Evolutionary conservation across 305 asterid genomes (phyloP), one percentile per base, ranked within the genome.

Genomic region (Plantago lanceolata): DNA sequence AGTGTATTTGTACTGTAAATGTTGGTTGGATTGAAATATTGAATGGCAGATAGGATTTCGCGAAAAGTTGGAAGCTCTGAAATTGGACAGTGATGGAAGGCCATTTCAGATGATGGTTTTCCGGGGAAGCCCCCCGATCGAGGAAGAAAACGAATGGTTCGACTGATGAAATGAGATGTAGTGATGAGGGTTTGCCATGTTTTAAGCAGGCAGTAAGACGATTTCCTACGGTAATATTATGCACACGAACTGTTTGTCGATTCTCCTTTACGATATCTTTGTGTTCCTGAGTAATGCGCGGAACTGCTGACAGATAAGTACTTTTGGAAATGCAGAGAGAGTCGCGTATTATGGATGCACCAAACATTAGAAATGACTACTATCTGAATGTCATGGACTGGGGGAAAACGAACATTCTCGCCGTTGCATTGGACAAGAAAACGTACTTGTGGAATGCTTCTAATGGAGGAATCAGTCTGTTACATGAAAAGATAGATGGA

Each of bases 41-140:
- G 26, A 19, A 31, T 56, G 48, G 31, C 82, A 86, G 92, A 67
- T 57, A 11, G 82, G 77, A 49, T 89, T 79, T 69, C 69, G 81
- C 57, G 70, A 64, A 69, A 75, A 49, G 48, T 58, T 90, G 79
- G 77, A 75, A 71, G 82, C 69, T 62, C 64, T 85, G 58, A 87
- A 81, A 17, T 65, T 85, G 77, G 86, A 76, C 75, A 70, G 64
- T 21, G 85, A 82, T 73, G 95, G 95, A 59, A 87, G 89, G 75
- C 92, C 90, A 66, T 90, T 87, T 69, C 83, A 74, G 68, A 90
- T 90, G 97, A 17, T 90, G 70, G 92, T 87, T 69, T 90, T 90
- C 70, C 79, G 97, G 67, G 97, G 97, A 37, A 90, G 96, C 71
- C 97, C 96, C 71, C 97, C 96, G n/a, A 82, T 71, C 84, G 16